Evolutionary conservation across 2,329 filamentous ascomycete genomes (phyloP).

Genomic region (Trichoderma gracile): DNA sequence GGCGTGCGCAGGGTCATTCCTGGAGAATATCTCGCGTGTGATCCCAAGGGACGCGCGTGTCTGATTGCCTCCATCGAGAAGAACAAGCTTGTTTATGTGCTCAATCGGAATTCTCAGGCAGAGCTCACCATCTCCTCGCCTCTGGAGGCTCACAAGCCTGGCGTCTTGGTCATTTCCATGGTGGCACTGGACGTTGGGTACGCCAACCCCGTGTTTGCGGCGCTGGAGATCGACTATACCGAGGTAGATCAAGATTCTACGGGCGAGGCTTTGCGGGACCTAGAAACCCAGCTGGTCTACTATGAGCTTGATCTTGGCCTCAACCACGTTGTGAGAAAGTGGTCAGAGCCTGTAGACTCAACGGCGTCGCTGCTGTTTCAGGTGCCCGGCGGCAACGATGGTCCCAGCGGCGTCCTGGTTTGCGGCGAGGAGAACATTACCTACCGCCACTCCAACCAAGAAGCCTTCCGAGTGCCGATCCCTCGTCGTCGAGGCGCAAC

Average conservation of each 20-base stretch:
- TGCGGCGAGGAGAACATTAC: constrained; percentile 94
- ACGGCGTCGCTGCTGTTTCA: constrained; percentile 90
- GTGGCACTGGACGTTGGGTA: constrained; percentile 93
- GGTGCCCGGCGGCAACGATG: constrained; percentile 89
- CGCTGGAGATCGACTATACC: constrained; percentile 89
- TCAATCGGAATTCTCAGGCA: constrained; percentile 92
- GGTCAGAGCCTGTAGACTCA: constrained; percentile 90
- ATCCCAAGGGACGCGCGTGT: constrained; percentile 93
- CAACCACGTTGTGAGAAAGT: constrained; percentile 95
- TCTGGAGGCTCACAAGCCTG: constrained; percentile 90
- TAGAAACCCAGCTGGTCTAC: constrained; percentile 91
- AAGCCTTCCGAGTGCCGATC: constrained; percentile 84
- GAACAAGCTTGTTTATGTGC: constrained; percentile 98
- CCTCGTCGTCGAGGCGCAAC: constrained; percentile 83
- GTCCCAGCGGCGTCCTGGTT: constrained; percentile 90
- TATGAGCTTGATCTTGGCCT: constrained; percentile 96
- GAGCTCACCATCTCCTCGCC: constrained; percentile 97
- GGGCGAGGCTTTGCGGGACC: constrained; percentile 75
- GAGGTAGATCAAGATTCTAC: constrained; percentile 90
- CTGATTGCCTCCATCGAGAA: constrained; percentile 94
- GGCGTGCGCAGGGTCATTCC: constrained; percentile 90
- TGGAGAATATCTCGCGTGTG: constrained; percentile 91
- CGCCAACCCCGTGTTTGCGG: constrained; percentile 94
- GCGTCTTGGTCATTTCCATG: constrained; percentile 85
- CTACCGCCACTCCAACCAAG: constrained; percentile 94